Evolutionary conservation across 2,329 filamentous ascomycete species (phyloP).

Genomic region (Beauveria sp.): DNA sequence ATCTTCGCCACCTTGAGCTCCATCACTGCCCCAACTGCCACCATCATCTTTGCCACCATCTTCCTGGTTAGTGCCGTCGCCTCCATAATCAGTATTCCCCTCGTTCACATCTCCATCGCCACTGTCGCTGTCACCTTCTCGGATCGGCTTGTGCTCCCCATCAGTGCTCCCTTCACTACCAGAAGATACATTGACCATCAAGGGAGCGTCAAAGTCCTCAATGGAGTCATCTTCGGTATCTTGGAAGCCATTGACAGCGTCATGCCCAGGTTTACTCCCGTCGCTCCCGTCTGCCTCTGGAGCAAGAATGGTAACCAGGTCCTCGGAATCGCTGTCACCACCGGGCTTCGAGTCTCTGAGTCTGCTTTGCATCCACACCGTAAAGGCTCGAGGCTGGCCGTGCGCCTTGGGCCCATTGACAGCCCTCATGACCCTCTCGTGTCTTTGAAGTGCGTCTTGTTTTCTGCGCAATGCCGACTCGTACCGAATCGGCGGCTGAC

Average conservation of each 20-base stretch:
- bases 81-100: too few relatives aligned
- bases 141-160: neutral
- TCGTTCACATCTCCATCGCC: neutral
- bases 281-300: neutral
- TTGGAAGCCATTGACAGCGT: neutral
- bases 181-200: neutral
- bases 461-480: too few relatives aligned
- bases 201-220: neutral
- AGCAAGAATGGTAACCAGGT: neutral
- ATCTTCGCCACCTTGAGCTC: neutral
- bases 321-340: neutral
- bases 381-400: neutral
- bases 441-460: neutral
- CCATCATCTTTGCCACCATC: neutral
- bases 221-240: neutral
- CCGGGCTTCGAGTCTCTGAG: neutral
- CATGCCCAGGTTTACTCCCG: neutral
- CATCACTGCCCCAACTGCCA: too few relatives aligned
- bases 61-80: too few relatives aligned
- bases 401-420: neutral
- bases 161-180: neutral
- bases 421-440: neutral
- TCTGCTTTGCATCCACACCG: neutral
- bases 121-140: neutral
- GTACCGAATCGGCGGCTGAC: too few relatives aligned